These are phyloP conservation scores for Sarocladiaceae sp. DNA, from an alignment of 2,329 filamentous ascomycete genomes.

Conservation along the genomic window DNA sequence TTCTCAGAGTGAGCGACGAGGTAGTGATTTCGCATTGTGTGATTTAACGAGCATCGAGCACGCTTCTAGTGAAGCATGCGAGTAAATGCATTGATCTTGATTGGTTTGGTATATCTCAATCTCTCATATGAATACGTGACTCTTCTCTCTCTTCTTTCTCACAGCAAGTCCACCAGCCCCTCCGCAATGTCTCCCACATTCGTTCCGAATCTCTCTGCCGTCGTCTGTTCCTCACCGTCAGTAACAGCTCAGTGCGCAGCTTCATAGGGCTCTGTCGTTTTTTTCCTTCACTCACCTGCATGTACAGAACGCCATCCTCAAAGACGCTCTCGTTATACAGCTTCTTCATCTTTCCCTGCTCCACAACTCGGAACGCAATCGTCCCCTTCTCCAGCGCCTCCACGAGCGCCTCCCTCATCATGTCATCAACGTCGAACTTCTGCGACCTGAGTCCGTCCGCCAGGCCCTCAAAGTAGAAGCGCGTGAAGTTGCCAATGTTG, in stretches of 20 bases:
- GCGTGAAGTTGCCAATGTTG: constrained; percentile 33
- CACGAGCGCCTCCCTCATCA: constrained; percentile 41
- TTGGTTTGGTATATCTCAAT: too few species aligned
- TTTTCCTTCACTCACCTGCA: constrained; percentile 33
- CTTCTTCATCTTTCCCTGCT: constrained; percentile 30
- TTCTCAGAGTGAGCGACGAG: too few species aligned
- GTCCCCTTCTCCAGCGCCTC: constrained; percentile 38
- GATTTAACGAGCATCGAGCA: too few species aligned
- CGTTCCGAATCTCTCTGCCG: constrained; percentile 26
- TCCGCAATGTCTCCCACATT: constrained; percentile 29
- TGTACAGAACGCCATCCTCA: constrained; percentile 41
- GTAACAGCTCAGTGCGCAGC: background rate
- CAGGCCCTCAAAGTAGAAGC: constrained; percentile 40
- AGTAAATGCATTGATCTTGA: too few species aligned
- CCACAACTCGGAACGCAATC: constrained; percentile 40
- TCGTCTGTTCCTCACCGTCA: constrained; percentile 21
- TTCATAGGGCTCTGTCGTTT: background rate
- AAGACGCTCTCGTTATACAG: constrained; percentile 40
- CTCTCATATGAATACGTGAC: too few species aligned
- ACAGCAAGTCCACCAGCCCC: constrained; percentile 30
- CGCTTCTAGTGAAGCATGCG: too few species aligned
- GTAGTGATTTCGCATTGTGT: too few species aligned
- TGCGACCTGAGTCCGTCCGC: constrained; percentile 31
- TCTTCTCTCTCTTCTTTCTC: background rate
- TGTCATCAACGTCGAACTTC: constrained; percentile 42